Base-by-base conservation (phyloP, 2,329 filamentous ascomycete genomes). In the Xylaria arbuscula region DNA sequence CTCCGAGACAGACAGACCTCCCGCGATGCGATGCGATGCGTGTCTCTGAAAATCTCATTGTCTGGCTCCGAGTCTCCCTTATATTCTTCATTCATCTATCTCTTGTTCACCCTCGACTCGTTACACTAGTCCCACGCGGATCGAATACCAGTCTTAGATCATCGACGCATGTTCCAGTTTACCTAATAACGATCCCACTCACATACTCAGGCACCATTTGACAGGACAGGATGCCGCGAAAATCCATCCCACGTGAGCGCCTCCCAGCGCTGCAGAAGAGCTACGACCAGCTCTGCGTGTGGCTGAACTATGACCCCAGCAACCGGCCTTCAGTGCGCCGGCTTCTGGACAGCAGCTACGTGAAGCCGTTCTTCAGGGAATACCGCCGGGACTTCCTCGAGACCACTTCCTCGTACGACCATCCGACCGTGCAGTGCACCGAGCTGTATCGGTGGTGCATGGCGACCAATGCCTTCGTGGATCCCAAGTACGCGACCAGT, bases 321-420 rank as follows among this genome's bases (percentile, higher is more conserved):
- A 70, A 72, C 42, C 66, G 69, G 22, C 70, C 71, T 40, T 53
- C 57, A 8, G 69, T 70, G 32, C 70, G 64, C n/a, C 55, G 62
- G 9, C 59, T 76, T 1, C 66, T 77, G 15, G 70, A 73, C 51
- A 69, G 76, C 54, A 64, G 70, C 19, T 72, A 69, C 45, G 65
- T 78, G 19, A 62, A 66, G 40, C 76, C 76, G 7, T 78, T 75
- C 71, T 77, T 76, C 51, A 64, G 68, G 3, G 76, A 78, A 64
- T 78, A 76, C 56, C 71, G 71, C 15, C 72, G 64, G 13, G 73
- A 76, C 62, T 77, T 75, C 69, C 74, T 78, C 22, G 73, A 74
- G 68, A 48, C 24, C 8, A n/a, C 64, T 19, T 58, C 28, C 28
- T 3, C 28, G 28, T 28, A 28, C 36, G 13, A 59, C 17, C 13